Base-by-base conservation (phyloP, 2,329 filamentous ascomycete genomes). In the Rutstroemia sp. region DNA sequence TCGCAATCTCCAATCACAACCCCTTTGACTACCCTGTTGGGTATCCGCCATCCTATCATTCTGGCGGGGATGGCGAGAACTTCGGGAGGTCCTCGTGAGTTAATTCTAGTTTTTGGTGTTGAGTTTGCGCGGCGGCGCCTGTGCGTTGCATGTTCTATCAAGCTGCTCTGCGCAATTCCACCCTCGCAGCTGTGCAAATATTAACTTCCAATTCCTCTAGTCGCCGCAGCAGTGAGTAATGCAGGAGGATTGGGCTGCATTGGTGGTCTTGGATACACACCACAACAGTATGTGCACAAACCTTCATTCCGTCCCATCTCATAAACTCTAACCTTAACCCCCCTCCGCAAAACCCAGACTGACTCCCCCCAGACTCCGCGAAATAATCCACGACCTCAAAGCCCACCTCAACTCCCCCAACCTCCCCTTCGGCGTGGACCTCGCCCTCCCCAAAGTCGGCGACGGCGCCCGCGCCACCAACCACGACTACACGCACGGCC, bases 11-110 rank as follows among this genome's bases (percentile, higher is more conserved):
- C 64, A 40, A 86, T 94, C 65, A 82, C 81, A 57, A 95, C 90
- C 10, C 88, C 89, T 2, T 80, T 95, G 39, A 92, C 87, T 61
- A 77, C 77, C 54, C 84, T 96, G 51, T 81, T 96, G 52, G 82
- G 83, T 23, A 96, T 96, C 73, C 77, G 86, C 63, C 91, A 96
- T 74, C 92, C 92, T 42, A 86, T 97, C 71, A 76, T 96, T 63
- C 88, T 96, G 19, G 92, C 92, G 36, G 92, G 92, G 66, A 97
- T 97, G 92, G 92, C 92, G 2, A 83, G 88, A 60, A 89, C 88
- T 9, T 92, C 88, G 0, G 86, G 87, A 58, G 89, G 87, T 0
- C 79, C 78, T 46, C 40, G 27, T 30, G 27, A 30, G 27, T 30
- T 30, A 8, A 30, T 30, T 30, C 9, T 30, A 3, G 8, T 30